Evolutionary conservation across 306 rosid genomes (phyloP).

Genomic region (Sechiopsis laciniata): DNA sequence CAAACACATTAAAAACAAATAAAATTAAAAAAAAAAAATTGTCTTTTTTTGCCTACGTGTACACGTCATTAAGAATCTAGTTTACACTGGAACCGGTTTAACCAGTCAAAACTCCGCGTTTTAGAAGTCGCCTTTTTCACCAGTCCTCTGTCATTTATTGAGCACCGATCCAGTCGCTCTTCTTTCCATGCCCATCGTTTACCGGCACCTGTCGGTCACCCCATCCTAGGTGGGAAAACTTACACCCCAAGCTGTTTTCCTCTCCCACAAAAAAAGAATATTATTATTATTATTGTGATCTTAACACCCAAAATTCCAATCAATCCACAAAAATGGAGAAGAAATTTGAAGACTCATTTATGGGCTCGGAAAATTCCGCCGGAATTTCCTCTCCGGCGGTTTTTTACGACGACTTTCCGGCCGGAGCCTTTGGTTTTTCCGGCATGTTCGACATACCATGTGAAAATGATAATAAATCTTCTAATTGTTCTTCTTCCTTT

Average conservation of each 20-base stretch:
- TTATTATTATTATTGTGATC: neutral
- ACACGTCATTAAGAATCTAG: constrained; percentile 15
- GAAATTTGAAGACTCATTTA: constrained; percentile 29
- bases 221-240: constrained; percentile 51
- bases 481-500: constrained; percentile 30
- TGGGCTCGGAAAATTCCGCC: constrained; percentile 28
- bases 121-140: neutral
- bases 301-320: neutral
- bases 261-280: constrained; percentile 9
- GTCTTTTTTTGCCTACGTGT: constrained; percentile 37
- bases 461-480: constrained; percentile 27
- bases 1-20: no score
- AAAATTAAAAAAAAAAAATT: no score
- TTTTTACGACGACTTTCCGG: constrained; percentile 50
- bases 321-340: constrained; percentile 38
- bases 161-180: constrained; percentile 33
- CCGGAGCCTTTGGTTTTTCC: constrained; percentile 27
- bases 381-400: constrained; percentile 31
- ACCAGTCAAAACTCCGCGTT: constrained; percentile 73
- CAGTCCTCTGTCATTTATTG: constrained; percentile 38
- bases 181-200: constrained; percentile 28
- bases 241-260: constrained; percentile 66
- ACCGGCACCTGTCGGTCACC: constrained; percentile 60
- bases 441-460: constrained; percentile 46
- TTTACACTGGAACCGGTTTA: constrained; percentile 33